A percentile compares a stretch with the other conserved stretches of the same genome.
phyloP scores from a whole-genome alignment of 2,329 filamentous ascomycete species.

The Lecanicillium sp. region DNA sequence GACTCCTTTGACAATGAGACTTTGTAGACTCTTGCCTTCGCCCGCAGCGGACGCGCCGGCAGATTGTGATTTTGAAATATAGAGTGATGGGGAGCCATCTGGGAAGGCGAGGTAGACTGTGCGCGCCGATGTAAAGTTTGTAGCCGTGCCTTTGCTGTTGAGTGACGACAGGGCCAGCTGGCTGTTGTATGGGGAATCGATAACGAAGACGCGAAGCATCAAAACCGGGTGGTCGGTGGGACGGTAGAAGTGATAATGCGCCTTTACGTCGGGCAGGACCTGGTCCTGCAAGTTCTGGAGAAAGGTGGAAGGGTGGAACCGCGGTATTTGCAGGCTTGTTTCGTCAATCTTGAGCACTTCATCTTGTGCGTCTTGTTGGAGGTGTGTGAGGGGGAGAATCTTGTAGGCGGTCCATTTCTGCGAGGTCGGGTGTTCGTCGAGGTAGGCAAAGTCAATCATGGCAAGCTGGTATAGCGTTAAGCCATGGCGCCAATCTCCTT shows the following conservation, averaged over 20 bases:
- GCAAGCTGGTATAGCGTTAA: slow-evolving; percentile 59
- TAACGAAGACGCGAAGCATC: slow-evolving; percentile 69
- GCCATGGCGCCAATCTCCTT: slow-evolving; percentile 62
- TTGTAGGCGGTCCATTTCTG: slow-evolving; percentile 58
- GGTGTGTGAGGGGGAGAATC: slow-evolving; percentile 43
- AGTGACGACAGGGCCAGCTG: slow-evolving; percentile 35
- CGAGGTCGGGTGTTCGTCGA: slow-evolving; percentile 56
- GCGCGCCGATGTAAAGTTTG: slow-evolving; percentile 55
- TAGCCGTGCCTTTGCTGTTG: slow-evolving; percentile 22
- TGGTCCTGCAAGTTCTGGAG: slow-evolving; percentile 67
- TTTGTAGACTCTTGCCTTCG: slow-evolving; percentile 58
- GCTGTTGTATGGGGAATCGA: slow-evolving; percentile 74
- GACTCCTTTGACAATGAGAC: slow-evolving; percentile 68
- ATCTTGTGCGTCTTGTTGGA: slow-evolving; percentile 27
- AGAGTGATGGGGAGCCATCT: slow-evolving; percentile 69
- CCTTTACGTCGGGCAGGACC: slow-evolving; percentile 71
- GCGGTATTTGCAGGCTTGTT: slow-evolving; percentile 48
- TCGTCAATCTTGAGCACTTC: slow-evolving; percentile 34
- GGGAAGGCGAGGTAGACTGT: slow-evolving; percentile 79
- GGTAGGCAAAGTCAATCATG: slow-evolving; percentile 59
- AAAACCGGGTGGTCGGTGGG: slow-evolving; percentile 61
- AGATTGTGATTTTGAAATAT: slow-evolving; percentile 48
- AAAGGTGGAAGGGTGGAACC: slow-evolving; percentile 76
- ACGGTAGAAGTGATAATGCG: slow-evolving; percentile 74
- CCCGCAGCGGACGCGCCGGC: slow-evolving; percentile 31